These are phyloP conservation scores for Adansonia grandidieri DNA, from an alignment of 441 rosid species.

Conservation along the genomic window DNA sequence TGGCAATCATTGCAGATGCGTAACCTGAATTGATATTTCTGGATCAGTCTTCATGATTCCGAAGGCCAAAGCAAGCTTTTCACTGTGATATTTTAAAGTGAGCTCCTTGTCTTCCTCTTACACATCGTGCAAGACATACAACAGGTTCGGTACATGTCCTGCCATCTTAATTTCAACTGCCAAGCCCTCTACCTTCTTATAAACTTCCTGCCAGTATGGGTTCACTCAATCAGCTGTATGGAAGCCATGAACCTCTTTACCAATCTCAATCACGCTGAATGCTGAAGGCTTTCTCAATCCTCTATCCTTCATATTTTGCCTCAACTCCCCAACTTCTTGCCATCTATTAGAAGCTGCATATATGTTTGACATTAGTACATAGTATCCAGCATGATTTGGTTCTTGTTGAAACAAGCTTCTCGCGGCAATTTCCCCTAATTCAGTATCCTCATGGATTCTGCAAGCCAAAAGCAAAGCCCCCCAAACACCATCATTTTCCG, in stretches of 20 bases:
- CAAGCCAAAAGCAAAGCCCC: conserved; percentile 73
- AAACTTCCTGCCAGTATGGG: conserved; percentile 42
- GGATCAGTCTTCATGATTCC: conserved; percentile 42
- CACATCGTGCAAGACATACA: conserved; percentile 52
- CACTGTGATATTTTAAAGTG: conserved; percentile 48
- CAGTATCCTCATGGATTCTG: conserved; percentile 54
- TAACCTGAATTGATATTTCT: conserved; percentile 36
- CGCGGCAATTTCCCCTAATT: conserved; percentile 57
- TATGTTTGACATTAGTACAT: conserved; percentile 55
- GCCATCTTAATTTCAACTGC: conserved; percentile 43
- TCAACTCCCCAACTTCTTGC: conserved; percentile 55
- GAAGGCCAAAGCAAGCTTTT: conserved; percentile 60
- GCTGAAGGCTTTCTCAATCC: conserved; percentile 62
- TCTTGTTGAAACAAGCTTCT: conserved; percentile 47
- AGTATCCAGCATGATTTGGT: conserved; percentile 56
- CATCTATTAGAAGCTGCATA: conserved; percentile 58
- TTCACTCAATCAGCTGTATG: conserved; percentile 51
- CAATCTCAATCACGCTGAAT: conserved; percentile 44
- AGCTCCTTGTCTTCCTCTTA: conserved; percentile 59
- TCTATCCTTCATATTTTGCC: conserved; percentile 46
- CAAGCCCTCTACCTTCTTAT: conserved; percentile 39
- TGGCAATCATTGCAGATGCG: conserved; percentile 55
- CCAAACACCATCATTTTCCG: conserved; percentile 55
- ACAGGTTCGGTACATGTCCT: conserved; percentile 48
- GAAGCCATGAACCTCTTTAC: conserved; percentile 48